phyloP scores from a whole-genome alignment of 257 asterid species.

The Striga asiatica region DNA sequence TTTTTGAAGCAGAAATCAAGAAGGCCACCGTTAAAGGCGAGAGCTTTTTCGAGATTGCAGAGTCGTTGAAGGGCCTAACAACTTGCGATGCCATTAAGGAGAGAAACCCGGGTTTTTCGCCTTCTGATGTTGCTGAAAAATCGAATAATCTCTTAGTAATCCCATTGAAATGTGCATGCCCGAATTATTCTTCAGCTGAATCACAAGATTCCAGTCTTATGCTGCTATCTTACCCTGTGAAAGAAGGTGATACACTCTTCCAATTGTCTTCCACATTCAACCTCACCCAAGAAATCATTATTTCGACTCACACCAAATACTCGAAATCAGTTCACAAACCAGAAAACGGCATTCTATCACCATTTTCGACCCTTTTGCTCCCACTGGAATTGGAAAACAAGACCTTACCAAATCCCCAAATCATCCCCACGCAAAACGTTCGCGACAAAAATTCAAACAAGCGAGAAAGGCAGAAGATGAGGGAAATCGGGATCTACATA shows the following conservation, averaged over 20 bases:
- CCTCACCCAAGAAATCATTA: conserved; percentile 28
- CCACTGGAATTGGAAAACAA: conserved; percentile 19
- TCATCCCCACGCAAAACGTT: too few relatives aligned
- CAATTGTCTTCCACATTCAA: conserved; percentile 26
- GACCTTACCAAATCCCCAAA: not conserved
- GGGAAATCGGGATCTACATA: conserved; percentile 39
- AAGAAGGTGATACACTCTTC: conserved; percentile 33
- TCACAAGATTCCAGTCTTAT: conserved; percentile 2
- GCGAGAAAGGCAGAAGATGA: conserved; percentile 26
- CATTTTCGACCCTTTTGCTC: conserved; percentile 37
- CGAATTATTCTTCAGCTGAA: conserved; percentile 17
- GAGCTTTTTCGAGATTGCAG: conserved; percentile 36
- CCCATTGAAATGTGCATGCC: conserved; percentile 50
- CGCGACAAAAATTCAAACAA: conserved; percentile 16
- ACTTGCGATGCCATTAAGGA: conserved; percentile 33
- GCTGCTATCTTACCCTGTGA: conserved; percentile 44
- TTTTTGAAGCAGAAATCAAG: conserved; percentile 31
- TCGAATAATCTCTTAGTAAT: conserved; percentile 14
- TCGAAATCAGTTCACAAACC: conserved; percentile 21
- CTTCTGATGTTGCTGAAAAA: conserved; percentile 28
- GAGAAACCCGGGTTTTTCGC: conserved; percentile 26
- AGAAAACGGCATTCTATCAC: conserved; percentile 17
- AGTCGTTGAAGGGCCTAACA: conserved; percentile 43
- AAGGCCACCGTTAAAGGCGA: conserved; percentile 35
- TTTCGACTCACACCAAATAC: conserved; percentile 23